Percentiles rank a stretch among this genome's conserved stretches.
These are phyloP conservation scores for Phaeoacremonium minimum DNA, from an alignment of 2,329 filamentous ascomycete species.

Conservation along the genomic window DNA sequence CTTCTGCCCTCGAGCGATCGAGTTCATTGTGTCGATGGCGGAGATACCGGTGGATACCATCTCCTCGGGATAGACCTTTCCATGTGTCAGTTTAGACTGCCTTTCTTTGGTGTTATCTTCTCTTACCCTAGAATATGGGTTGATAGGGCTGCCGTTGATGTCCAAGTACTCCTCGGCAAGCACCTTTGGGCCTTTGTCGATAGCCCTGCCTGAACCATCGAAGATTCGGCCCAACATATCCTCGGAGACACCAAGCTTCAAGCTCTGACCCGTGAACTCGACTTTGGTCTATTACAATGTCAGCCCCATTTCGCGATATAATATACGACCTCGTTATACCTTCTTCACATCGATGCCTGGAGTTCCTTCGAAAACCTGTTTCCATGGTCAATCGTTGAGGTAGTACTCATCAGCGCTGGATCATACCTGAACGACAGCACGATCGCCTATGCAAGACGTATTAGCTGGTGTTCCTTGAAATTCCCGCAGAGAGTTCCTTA, in stretches of 20 bases:
- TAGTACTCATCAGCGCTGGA: slow-evolving; percentile 12
- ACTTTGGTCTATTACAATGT: slow-evolving; percentile 73
- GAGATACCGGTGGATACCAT: slow-evolving; percentile 99
- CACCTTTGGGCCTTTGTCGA: slow-evolving; percentile 98
- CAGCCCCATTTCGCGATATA: slow-evolving; percentile 5
- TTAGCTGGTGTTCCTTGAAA: slow-evolving; percentile 5
- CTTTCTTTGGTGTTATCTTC: neutral
- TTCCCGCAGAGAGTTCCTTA: slow-evolving; percentile 32
- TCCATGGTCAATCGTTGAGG: slow-evolving; percentile 18
- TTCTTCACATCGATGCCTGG: slow-evolving; percentile 98
- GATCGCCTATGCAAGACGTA: slow-evolving; percentile 58
- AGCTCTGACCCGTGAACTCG: slow-evolving; percentile 92
- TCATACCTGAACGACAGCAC: slow-evolving; percentile 90
- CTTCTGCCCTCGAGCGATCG: slow-evolving; percentile 97
- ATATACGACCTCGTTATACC: slow-evolving; percentile 57
- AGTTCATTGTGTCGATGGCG: slow-evolving; percentile 97
- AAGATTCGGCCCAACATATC: slow-evolving; percentile 99
- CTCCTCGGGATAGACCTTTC: slow-evolving; percentile 93
- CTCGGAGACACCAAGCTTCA: slow-evolving; percentile 98
- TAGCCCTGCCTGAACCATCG: slow-evolving; percentile 94
- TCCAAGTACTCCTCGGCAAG: slow-evolving; percentile 97
- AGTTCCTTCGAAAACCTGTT: slow-evolving; percentile 93
- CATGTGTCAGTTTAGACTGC: slow-evolving; percentile 13
- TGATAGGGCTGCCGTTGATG: slow-evolving; percentile 98
- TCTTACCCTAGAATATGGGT: slow-evolving; percentile 89